phyloP scores from a whole-genome alignment of 2,329 filamentous ascomycete species.

The Amauroascus verrucosus region DNA sequence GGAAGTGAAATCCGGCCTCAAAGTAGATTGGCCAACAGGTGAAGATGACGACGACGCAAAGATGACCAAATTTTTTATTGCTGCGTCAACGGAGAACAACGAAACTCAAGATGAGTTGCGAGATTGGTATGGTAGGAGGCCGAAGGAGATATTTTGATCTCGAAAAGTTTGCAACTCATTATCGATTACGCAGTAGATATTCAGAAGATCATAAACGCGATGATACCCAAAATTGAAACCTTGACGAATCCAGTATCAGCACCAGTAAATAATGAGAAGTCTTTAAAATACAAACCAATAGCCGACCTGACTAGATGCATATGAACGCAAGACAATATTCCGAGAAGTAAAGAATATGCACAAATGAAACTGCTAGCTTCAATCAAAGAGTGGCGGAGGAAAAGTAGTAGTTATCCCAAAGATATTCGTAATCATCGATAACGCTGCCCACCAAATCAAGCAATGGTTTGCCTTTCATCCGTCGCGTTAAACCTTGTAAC shows the following conservation, averaged over 20 bases:
- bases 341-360: constrained; percentile 10
- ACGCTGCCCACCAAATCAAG: constrained; percentile 74
- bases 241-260: no score
- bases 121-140: constrained; percentile 65
- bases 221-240: constrained; percentile 2
- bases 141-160: constrained; percentile 60
- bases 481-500: constrained; percentile 59
- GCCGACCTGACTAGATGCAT: neutral
- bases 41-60: constrained; percentile 56
- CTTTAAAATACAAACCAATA: neutral
- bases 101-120: constrained; percentile 57
- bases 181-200: neutral
- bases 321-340: neutral
- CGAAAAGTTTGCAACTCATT: neutral
- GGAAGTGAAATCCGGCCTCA: constrained; percentile 59
- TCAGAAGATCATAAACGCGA: neutral
- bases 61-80: constrained; percentile 65
- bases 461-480: constrained; percentile 61
- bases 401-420: constrained; percentile 98
- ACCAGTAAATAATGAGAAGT: neutral
- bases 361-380: constrained; percentile 8
- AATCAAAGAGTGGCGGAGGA: constrained; percentile 47
- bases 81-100: constrained; percentile 33
- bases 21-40: constrained; percentile 73
- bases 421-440: constrained; percentile 89